Evolutionary conservation across 2,329 filamentous ascomycete genomes (phyloP), one percentile per base, ranked within the genome.

Genomic region (Trichoderma sp.): DNA sequence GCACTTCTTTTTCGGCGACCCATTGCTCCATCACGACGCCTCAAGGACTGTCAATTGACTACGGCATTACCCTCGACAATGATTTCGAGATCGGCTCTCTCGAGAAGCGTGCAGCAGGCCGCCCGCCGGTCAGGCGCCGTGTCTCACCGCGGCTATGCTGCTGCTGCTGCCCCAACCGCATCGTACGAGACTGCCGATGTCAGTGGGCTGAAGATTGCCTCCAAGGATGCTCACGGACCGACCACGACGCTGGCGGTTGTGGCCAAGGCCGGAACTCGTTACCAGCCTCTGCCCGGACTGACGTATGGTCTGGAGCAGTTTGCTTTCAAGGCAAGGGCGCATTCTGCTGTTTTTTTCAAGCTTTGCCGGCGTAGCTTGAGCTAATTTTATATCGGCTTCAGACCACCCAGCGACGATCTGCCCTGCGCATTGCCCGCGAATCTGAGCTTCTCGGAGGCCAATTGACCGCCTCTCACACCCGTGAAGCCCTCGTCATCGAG

Each of bases 381-480:
- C 82, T 86, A 84, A 85, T 83, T 82, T 54, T 82, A 72, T 69
- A 67, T 64, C 50, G 71, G 66, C 73, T 72, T 65, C 76, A 94
- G 91, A 93, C 90, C 85, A 99, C 95, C 75, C 81, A 89, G 74
- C 91, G 91, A 82, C 90, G 95, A 81, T 95, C 94, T 73, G 92
- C 92, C 68, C 85, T 99, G 76, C 92, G 94, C 79, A 97, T 99
- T 80, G 91, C 90, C 78, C 92, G 95, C 84, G 95, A 99, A 84
- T 88, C 92, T 76, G 95, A 99, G 84, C 90, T 99, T 70, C 89
- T 99, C 72, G 95, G 96, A 79, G 93, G 93, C 76, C 90, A 94
- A 87, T 89, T 98, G 83, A 87, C 84, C 74, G 86, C 94, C 72
- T 92, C 92, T 81, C 93, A 97, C 84, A 94, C 93, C 75, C 91